A percentile compares a stretch with the other conserved stretches of the same genome.
phyloP scores from a whole-genome alignment of 73 alveolate genomes.

The Durusdinium trenchii region DNA sequence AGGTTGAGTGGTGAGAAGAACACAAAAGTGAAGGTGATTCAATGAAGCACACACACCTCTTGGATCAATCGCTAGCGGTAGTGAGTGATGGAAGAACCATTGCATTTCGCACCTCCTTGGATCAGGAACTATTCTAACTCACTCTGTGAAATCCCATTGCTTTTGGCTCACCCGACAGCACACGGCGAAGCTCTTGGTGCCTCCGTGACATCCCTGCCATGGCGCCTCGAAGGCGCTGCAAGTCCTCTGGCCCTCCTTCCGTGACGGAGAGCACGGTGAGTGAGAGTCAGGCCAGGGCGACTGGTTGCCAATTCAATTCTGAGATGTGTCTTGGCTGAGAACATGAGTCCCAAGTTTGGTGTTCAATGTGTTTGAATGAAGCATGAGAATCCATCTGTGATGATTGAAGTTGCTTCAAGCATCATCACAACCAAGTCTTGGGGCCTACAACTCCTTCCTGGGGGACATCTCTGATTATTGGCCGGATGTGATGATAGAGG shows the following conservation, averaged over 20 bases:
- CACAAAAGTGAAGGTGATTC: background rate
- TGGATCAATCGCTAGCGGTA: background rate
- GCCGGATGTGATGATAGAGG: conserved; percentile 28
- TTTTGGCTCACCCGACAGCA: background rate
- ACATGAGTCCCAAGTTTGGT: too few species aligned
- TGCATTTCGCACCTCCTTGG: background rate
- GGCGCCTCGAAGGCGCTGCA: background rate
- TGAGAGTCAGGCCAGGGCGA: background rate
- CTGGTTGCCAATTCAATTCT: too few species aligned
- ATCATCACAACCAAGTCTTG: too few species aligned
- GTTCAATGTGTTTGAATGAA: too few species aligned
- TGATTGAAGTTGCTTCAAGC: too few species aligned
- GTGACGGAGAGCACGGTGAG: background rate
- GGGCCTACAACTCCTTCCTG: background rate
- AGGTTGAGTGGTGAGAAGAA: background rate
- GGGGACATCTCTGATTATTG: background rate
- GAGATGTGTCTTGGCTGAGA: too few species aligned
- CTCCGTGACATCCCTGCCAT: background rate
- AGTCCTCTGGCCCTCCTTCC: background rate
- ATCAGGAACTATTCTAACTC: background rate
- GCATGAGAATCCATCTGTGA: too few species aligned
- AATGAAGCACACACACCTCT: background rate
- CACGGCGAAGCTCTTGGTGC: background rate
- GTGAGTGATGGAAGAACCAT: background rate
- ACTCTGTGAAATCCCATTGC: background rate